phyloP scores from a whole-genome alignment of 2,329 filamentous ascomycete genomes.

The Zymoseptoria tritici region DNA sequence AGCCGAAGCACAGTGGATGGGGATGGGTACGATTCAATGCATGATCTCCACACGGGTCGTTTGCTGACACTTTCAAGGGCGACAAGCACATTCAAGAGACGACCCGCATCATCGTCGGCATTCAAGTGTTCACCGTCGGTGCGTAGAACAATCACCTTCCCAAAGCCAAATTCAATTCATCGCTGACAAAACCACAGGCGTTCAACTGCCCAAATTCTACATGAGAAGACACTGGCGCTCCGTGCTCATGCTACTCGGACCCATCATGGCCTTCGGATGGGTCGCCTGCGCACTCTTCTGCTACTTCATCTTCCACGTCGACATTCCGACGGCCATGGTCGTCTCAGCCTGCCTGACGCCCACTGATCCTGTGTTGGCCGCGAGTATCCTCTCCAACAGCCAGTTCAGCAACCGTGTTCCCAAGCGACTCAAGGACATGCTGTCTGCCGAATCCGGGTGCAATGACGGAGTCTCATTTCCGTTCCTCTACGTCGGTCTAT shows the following conservation, averaged over 20 bases:
- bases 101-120: slow-evolving; percentile 41
- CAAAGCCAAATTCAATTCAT: not conserved
- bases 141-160: not conserved
- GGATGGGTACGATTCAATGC: slow-evolving; percentile 26
- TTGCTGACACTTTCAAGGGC: slow-evolving; percentile 11
- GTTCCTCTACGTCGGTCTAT: slow-evolving; percentile 49
- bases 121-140: slow-evolving; percentile 34
- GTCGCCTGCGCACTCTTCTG: slow-evolving; percentile 43
- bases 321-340: slow-evolving; percentile 41
- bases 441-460: slow-evolving; percentile 49
- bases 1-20: slow-evolving; percentile 28
- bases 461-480: slow-evolving; percentile 52
- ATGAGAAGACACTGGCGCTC: slow-evolving; percentile 47
- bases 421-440: slow-evolving; percentile 43
- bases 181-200: slow-evolving; percentile 9
- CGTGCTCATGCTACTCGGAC: slow-evolving; percentile 42
- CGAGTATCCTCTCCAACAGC: slow-evolving; percentile 47
- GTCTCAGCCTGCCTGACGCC: slow-evolving; percentile 50
- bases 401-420: slow-evolving; percentile 48
- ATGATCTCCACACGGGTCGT: slow-evolving; percentile 1
- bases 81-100: slow-evolving; percentile 36
- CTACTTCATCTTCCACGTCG: slow-evolving; percentile 40
- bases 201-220: slow-evolving; percentile 37
- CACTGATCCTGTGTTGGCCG: slow-evolving; percentile 50
- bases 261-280: slow-evolving; percentile 47